Conservation (phyloP, 305 asterid genomes). For the Solanum hybrid region DNA sequence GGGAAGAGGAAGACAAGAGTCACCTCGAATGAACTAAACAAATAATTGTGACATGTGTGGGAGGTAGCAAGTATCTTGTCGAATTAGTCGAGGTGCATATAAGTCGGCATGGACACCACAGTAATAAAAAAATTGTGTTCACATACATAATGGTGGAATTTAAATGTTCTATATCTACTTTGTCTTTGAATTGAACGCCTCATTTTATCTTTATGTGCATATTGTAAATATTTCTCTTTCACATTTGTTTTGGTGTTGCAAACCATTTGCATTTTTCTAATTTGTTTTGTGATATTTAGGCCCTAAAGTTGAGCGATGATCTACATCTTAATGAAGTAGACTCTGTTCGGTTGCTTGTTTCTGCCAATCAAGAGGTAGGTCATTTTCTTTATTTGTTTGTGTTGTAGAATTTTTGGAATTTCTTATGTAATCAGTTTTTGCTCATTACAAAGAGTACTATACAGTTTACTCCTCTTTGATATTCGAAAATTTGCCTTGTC, state of each 20-base stretch:
- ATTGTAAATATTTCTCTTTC: neutral
- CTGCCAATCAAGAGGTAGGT: constrained; percentile 89
- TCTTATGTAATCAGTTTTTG: neutral
- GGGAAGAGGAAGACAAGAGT: neutral
- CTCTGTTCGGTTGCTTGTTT: constrained; percentile 69
- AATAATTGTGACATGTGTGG: neutral
- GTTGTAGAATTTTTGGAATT: neutral
- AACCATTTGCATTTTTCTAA: neutral
- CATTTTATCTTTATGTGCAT: neutral
- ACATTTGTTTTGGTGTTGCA: neutral
- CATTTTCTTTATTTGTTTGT: neutral
- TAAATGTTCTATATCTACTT: neutral
- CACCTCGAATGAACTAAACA: neutral
- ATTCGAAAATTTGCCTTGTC: neutral
- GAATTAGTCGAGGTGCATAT: neutral
- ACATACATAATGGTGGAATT: neutral
- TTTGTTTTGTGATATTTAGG: constrained; percentile 32
- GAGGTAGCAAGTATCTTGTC: neutral
- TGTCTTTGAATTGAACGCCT: neutral
- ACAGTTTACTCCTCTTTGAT: neutral
- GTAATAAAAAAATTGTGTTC: neutral
- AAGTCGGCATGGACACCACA: neutral
- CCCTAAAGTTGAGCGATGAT: constrained; percentile 86
- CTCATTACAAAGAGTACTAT: neutral
- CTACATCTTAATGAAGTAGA: constrained; percentile 93